These are phyloP conservation scores for Beauveria brongniartii DNA, from an alignment of 2,329 filamentous ascomycete species.

Conservation along the genomic window DNA sequence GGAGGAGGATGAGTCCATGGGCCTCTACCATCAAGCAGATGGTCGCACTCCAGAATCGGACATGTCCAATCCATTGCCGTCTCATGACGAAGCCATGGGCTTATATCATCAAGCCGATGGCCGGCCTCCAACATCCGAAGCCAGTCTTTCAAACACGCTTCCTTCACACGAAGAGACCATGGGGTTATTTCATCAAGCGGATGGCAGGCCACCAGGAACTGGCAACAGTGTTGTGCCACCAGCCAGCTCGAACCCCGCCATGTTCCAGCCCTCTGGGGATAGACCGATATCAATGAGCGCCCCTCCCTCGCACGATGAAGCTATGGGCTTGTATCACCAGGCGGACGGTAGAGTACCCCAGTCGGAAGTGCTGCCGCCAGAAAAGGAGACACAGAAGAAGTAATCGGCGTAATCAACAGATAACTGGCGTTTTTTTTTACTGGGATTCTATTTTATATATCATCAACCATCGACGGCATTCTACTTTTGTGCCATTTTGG, in stretches of 20 bases:
- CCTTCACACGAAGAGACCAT: conserved; percentile 22
- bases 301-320: conserved; percentile 21
- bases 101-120: conserved; percentile 26
- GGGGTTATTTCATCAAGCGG: conserved; percentile 24
- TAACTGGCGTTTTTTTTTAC: neutral
- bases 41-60: conserved; percentile 12
- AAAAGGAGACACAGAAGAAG: conserved; percentile 16
- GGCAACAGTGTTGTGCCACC: neutral
- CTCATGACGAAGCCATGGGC: conserved; percentile 22
- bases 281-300: neutral
- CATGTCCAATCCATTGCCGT: conserved; percentile 8
- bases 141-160: neutral
- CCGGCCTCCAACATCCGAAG: conserved; percentile 2
- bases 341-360: conserved; percentile 19
- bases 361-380: conserved; percentile 14
- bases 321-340: conserved; percentile 25
- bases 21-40: conserved; percentile 24
- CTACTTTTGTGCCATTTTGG: neutral
- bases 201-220: conserved; percentile 15
- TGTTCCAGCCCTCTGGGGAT: neutral
- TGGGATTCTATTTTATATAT: neutral
- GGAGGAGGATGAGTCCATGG: conserved; percentile 20
- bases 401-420: neutral
- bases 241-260: neutral
- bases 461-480: neutral